Evolutionary conservation across 1,284 basidiomycete genomes (phyloP).

Genomic region (Naganishia albida): DNA sequence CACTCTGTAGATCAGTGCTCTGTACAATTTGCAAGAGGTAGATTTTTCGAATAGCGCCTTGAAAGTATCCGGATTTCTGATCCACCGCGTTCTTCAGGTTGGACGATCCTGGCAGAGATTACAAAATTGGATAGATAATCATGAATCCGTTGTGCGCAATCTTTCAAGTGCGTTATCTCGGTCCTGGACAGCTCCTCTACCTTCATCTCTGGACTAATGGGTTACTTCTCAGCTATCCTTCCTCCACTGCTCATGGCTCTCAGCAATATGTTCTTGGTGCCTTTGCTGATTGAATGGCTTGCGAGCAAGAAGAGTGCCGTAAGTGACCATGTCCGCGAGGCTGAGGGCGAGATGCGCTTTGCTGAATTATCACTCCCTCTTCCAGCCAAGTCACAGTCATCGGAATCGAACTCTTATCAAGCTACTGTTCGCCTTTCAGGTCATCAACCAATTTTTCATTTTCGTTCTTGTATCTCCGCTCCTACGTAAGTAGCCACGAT

Average conservation of each 20-base stretch:
- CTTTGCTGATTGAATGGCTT: constrained; percentile 13
- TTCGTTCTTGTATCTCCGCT: constrained; percentile 14
- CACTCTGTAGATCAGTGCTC: constrained; percentile 3
- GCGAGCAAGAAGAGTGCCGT: constrained; percentile 21
- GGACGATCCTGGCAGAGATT: not conserved
- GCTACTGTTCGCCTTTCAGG: constrained; percentile 24
- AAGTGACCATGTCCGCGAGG: not conserved
- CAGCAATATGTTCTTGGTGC: constrained; percentile 17
- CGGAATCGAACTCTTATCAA: constrained; percentile 19
- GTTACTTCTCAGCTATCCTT: constrained; percentile 13
- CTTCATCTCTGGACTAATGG: not conserved
- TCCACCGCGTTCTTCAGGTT: not conserved
- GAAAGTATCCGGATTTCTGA: not conserved
- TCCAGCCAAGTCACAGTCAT: constrained; percentile 1
- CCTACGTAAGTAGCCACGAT: not conserved
- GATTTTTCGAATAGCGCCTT: not conserved
- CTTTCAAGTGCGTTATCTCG: not conserved
- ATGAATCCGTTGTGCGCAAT: not conserved
- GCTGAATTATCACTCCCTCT: too few relatives aligned
- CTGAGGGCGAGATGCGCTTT: not conserved
- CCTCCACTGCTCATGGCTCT: constrained; percentile 23
- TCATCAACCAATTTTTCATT: constrained; percentile 21
- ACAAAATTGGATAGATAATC: not conserved
- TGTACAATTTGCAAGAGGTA: constrained; percentile 6
- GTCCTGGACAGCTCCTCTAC: not conserved